phyloP scores from a whole-genome alignment of 495 filamentous ascomycete genomes.

The Penicillium nucicola region DNA sequence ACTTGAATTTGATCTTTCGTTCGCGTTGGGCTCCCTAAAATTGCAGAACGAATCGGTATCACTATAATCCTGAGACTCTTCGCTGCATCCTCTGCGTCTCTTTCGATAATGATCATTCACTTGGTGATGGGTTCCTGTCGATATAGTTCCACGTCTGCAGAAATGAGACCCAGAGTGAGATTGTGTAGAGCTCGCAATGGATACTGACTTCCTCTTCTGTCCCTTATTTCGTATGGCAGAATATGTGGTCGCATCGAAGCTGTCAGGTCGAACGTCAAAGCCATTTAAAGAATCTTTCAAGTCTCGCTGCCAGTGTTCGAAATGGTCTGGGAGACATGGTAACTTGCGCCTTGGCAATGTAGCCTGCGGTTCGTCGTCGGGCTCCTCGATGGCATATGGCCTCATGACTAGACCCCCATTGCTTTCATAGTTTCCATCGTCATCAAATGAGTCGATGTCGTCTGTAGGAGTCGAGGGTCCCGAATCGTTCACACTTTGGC shows the following conservation, averaged over 20 bases:
- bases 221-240: slow-evolving; percentile 20
- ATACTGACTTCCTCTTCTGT: slow-evolving; percentile 37
- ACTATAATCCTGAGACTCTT: slow-evolving; percentile 8
- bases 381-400: slow-evolving; percentile 47
- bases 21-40: slow-evolving; percentile 15
- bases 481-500: slow-evolving; percentile 13
- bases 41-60: slow-evolving; percentile 7
- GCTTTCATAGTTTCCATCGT: not conserved
- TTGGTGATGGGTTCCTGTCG: slow-evolving; percentile 8
- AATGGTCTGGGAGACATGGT: slow-evolving; percentile 16
- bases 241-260: not conserved
- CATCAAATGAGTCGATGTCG: not conserved
- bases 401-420: slow-evolving; percentile 18
- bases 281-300: slow-evolving; percentile 31
- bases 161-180: not conserved
- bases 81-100: slow-evolving; percentile 24
- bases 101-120: slow-evolving; percentile 20
- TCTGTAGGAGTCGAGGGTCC: slow-evolving; percentile 13
- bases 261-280: slow-evolving; percentile 24
- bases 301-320: slow-evolving; percentile 34
- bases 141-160: not conserved
- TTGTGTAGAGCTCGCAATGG: not conserved
- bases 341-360: slow-evolving; percentile 1
- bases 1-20: slow-evolving; percentile 22
- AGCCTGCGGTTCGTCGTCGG: slow-evolving; percentile 29